Evolutionary conservation across 345 rosid genomes (phyloP).

Genomic region (Nephelium lappaceum): DNA sequence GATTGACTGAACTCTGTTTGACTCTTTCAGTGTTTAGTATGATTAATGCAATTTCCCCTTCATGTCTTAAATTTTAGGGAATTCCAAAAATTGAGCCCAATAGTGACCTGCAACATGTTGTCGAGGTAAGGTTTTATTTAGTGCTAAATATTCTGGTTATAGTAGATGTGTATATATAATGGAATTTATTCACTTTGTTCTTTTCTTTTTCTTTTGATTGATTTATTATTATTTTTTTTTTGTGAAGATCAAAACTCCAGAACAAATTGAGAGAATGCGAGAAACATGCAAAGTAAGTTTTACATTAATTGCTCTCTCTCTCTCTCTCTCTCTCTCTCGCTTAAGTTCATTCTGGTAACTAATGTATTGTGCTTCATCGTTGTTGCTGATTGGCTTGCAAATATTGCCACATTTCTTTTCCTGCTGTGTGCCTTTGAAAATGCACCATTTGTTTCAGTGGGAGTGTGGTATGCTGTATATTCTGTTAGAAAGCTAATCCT

Average conservation of each 20-base stretch:
- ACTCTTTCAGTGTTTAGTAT: not conserved
- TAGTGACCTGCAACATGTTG: slow-evolving; percentile 81
- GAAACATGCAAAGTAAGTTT: slow-evolving; percentile 84
- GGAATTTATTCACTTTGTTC: not conserved
- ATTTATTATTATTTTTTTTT: slow-evolving; percentile 7
- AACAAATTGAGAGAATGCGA: slow-evolving; percentile 82
- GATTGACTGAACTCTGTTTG: not conserved
- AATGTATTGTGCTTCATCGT: not conserved
- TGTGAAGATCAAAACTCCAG: slow-evolving; percentile 82
- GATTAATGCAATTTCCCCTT: not conserved
- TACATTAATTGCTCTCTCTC: not conserved
- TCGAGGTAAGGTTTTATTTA: slow-evolving; percentile 60
- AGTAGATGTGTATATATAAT: not conserved
- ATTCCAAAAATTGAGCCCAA: slow-evolving; percentile 81
- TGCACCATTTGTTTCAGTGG: not conserved
- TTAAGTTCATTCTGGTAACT: slow-evolving; percentile 5
- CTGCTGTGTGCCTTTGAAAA: slow-evolving; percentile 1
- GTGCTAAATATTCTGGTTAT: not conserved
- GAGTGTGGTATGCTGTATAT: not conserved
- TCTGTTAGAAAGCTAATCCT: not conserved
- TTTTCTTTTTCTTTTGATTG: slow-evolving; percentile 9
- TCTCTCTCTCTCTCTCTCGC: not conserved
- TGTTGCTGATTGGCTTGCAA: not conserved
- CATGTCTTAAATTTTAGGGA: slow-evolving; percentile 52
- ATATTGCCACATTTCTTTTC: not conserved